A percentile compares a stretch with the other conserved stretches of the same genome.
Conservation (phyloP, 345 rosid genomes). For the Durio zibethinus region DNA sequence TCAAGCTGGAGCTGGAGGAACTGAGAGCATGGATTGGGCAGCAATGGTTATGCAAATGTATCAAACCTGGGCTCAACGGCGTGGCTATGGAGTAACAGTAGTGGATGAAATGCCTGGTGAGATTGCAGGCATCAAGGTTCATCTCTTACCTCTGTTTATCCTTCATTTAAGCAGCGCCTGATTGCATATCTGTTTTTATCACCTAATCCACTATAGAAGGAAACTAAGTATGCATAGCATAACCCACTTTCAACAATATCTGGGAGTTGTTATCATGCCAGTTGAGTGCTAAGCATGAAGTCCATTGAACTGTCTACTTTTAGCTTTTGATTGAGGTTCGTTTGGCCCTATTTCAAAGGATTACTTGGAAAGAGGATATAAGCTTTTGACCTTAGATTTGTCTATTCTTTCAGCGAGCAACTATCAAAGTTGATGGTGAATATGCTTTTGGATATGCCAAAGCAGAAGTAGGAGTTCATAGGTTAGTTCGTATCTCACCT, state of each 20-base stretch:
- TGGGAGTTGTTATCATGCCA: neutral
- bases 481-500: slow-evolving; percentile 93
- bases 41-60: slow-evolving; percentile 96
- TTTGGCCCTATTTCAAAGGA: neutral
- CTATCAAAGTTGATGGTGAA: slow-evolving; percentile 88
- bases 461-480: slow-evolving; percentile 96
- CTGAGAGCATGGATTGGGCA: slow-evolving; percentile 99
- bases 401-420: slow-evolving; percentile 68
- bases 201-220: neutral
- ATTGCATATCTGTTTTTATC: neutral
- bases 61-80: slow-evolving; percentile 70
- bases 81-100: slow-evolving; percentile 54
- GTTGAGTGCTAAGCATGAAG: neutral
- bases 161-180: neutral
- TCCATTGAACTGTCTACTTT: neutral
- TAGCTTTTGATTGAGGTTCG: neutral
- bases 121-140: slow-evolving; percentile 93
- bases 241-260: neutral
- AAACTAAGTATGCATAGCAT: neutral
- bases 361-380: neutral
- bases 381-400: slow-evolving; percentile 4
- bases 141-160: slow-evolving; percentile 17
- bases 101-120: slow-evolving; percentile 94
- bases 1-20: slow-evolving; percentile 98
- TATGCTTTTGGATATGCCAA: slow-evolving; percentile 96